Percentiles rank a stretch among this genome's conserved stretches.
phyloP scores from a whole-genome alignment of 495 filamentous ascomycete species.

The Chlorociboria aeruginascens region DNA sequence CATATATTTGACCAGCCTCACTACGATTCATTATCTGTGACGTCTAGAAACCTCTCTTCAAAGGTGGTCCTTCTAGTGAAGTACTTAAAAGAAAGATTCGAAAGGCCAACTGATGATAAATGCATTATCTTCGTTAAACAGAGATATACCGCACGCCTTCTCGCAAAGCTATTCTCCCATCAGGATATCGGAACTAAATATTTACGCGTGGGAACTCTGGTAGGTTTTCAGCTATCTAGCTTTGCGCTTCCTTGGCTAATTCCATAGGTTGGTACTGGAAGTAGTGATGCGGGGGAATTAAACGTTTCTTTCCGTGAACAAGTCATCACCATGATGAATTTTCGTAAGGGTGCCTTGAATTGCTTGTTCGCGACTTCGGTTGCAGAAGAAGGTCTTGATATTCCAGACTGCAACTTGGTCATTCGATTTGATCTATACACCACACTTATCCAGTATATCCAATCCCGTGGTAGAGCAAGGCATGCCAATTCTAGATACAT shows the following conservation, averaged over 20 bases:
- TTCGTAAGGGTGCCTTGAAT: slow-evolving; percentile 71
- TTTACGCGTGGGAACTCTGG: slow-evolving; percentile 51
- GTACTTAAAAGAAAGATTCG: slow-evolving; percentile 47
- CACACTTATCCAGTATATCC: slow-evolving; percentile 91
- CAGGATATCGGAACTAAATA: slow-evolving; percentile 40
- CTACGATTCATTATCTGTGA: slow-evolving; percentile 17
- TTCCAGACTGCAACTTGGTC: slow-evolving; percentile 88
- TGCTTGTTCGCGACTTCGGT: slow-evolving; percentile 88
- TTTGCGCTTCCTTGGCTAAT: slow-evolving; percentile 33
- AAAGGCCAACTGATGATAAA: slow-evolving; percentile 40
- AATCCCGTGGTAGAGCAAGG: slow-evolving; percentile 84
- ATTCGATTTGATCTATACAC: slow-evolving; percentile 83
- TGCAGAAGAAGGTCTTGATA: slow-evolving; percentile 91
- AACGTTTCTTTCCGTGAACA: slow-evolving; percentile 62
- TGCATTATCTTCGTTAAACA: slow-evolving; percentile 84
- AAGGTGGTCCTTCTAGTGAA: slow-evolving; percentile 57
- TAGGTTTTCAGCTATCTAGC: slow-evolving; percentile 1
- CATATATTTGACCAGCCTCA: slow-evolving; percentile 36
- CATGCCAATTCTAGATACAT: slow-evolving; percentile 67
- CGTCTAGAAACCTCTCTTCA: slow-evolving; percentile 39
- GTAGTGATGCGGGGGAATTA: slow-evolving; percentile 28
- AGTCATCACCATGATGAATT: slow-evolving; percentile 61
- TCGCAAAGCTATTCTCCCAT: slow-evolving; percentile 52
- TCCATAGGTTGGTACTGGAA: slow-evolving; percentile 15
- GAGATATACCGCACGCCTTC: slow-evolving; percentile 62